Evolutionary conservation across 2,329 filamentous ascomycete genomes (phyloP).

Genomic region (Colletotrichum sidae): DNA sequence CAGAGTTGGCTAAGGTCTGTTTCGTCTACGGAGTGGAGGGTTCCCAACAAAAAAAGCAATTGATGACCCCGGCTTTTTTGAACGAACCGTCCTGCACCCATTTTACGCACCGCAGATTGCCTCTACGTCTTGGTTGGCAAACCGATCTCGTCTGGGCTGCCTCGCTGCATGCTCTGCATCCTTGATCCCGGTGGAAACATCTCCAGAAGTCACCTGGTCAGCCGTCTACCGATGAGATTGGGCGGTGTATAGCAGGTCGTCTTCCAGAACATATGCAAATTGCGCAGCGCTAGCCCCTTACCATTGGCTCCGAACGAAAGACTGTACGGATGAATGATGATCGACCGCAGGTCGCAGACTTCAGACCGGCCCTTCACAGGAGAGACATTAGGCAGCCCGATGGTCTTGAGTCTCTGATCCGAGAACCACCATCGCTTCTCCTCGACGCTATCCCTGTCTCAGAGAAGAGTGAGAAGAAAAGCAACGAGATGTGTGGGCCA

Average conservation of each 20-base stretch:
- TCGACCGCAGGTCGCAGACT: slow-evolving; percentile 27
- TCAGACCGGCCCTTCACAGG: slow-evolving; percentile 20
- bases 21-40: slow-evolving; percentile 28
- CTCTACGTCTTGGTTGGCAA: slow-evolving; percentile 15
- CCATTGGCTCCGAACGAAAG: slow-evolving; percentile 22
- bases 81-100: slow-evolving; percentile 9
- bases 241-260: slow-evolving; percentile 3
- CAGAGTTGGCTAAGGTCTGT: slow-evolving; percentile 29
- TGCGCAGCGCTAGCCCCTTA: neutral
- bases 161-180: slow-evolving; percentile 12
- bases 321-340: slow-evolving; percentile 18
- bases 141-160: slow-evolving; percentile 6
- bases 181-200: slow-evolving; percentile 26
- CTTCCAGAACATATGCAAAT: slow-evolving; percentile 10
- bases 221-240: slow-evolving; percentile 2
- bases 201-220: slow-evolving; percentile 16
- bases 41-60: slow-evolving; percentile 37
- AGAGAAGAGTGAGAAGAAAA: slow-evolving; percentile 35
- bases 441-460: slow-evolving; percentile 38
- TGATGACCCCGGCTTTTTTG: neutral
- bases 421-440: slow-evolving; percentile 10
- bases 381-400: slow-evolving; percentile 35
- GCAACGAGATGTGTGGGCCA: slow-evolving; percentile 33
- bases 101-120: slow-evolving; percentile 18
- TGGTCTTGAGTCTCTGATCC: slow-evolving; percentile 25